phyloP scores from a whole-genome alignment of 225 moss, liverwort and hornwort genomes.

The Bryum argenteum region DNA sequence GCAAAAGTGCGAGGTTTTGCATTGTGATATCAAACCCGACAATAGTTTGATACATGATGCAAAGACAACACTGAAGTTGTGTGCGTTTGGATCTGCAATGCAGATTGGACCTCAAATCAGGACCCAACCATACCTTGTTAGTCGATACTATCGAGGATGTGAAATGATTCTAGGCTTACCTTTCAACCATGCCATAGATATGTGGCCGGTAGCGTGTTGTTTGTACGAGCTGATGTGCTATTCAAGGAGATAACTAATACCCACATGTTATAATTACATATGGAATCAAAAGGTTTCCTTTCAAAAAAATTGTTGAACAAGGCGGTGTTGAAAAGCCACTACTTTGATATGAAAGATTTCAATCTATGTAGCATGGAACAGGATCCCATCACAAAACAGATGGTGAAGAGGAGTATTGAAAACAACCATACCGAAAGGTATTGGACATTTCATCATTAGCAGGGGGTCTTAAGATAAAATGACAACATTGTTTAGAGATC shows the following conservation, averaged over 20 bases:
- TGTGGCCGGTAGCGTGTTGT: conserved; percentile 95
- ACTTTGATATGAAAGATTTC: too few relatives aligned
- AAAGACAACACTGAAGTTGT: conserved; percentile 81
- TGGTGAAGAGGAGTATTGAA: too few relatives aligned
- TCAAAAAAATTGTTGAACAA: conserved; percentile 93
- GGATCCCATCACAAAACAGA: too few relatives aligned
- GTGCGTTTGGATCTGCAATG: conserved; percentile 95
- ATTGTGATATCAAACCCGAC: conserved; percentile 94
- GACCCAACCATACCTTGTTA: conserved; percentile 84
- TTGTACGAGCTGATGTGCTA: conserved; percentile 89
- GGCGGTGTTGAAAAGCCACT: conserved; percentile 19
- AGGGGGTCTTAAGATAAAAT: too few relatives aligned
- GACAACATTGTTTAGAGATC: too few relatives aligned
- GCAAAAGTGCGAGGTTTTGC: conserved; percentile 86
- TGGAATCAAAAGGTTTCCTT: conserved; percentile 90
- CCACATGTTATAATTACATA: conserved; percentile 88
- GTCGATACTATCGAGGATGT: conserved; percentile 90
- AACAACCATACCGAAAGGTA: too few relatives aligned
- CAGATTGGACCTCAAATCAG: conserved; percentile 76
- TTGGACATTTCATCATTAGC: too few relatives aligned
- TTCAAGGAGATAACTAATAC: conserved; percentile 82
- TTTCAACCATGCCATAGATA: conserved; percentile 87
- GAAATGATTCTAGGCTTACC: conserved; percentile 92
- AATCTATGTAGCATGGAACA: too few relatives aligned
- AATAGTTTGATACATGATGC: conserved; percentile 93